Evolutionary conservation across 2,329 filamentous ascomycete genomes (phyloP).

Genomic region (Thelonectria discophora): DNA sequence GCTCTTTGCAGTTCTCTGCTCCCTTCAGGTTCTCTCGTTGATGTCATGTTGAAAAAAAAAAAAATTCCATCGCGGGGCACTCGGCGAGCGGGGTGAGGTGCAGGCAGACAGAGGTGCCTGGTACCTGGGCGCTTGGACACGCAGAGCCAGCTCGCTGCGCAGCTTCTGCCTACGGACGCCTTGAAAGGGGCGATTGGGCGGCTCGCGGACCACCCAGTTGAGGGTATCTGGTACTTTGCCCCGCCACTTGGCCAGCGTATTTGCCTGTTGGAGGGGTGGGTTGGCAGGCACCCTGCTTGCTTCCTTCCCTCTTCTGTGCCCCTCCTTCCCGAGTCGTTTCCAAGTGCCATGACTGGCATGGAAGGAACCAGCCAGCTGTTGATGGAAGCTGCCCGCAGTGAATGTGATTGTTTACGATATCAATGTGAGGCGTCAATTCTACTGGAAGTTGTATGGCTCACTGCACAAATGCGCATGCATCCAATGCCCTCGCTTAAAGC

Average conservation of each 20-base stretch:
- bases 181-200: neutral
- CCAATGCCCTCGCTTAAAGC: neutral
- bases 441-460: neutral
- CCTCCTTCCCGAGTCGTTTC: neutral
- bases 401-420: neutral
- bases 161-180: neutral
- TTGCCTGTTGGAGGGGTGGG: neutral
- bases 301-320: constrained; percentile 28
- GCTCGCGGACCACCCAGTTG: neutral
- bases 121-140: constrained; percentile 30
- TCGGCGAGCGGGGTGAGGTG: constrained; percentile 20
- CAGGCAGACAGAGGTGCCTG: constrained; percentile 30
- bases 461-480: neutral
- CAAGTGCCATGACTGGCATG: neutral
- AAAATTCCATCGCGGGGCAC: constrained; percentile 47
- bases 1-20: constrained; percentile 14
- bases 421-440: neutral
- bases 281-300: constrained; percentile 19
- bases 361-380: constrained; percentile 1
- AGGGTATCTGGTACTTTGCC: constrained; percentile 35
- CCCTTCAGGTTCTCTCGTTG: constrained; percentile 37
- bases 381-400: constrained; percentile 2
- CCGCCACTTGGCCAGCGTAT: constrained; percentile 26
- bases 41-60: constrained; percentile 41
- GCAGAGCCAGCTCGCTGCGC: constrained; percentile 2